These are phyloP conservation scores for Chlamydomonas urium DNA, from an alignment of 139 green algal species.

Conservation along the genomic window DNA sequence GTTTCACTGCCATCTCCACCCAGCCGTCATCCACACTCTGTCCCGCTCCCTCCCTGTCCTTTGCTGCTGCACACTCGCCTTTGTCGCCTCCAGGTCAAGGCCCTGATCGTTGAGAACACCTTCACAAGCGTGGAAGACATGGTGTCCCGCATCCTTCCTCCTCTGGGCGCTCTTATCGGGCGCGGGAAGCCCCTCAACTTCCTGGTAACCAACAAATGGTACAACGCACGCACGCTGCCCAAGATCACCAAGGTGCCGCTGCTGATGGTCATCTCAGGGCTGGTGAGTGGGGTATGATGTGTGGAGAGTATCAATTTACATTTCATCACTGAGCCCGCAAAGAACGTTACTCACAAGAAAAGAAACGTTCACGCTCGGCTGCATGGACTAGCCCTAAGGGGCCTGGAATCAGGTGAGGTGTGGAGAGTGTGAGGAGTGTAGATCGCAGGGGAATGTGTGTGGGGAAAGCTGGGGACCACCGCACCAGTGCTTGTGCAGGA, in stretches of 20 bases:
- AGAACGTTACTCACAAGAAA: not conserved
- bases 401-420: too few species aligned
- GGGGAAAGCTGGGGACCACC: too few species aligned
- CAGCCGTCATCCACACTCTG: slow-evolving; percentile 2
- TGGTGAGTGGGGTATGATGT: not conserved
- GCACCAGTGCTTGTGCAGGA: too few species aligned
- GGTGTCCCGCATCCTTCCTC: slow-evolving; percentile 38
- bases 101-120: slow-evolving; percentile 82
- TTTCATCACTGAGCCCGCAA: too few species aligned
- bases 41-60: not conserved
- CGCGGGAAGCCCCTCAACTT: slow-evolving; percentile 67
- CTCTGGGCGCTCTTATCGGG: slow-evolving; percentile 44
- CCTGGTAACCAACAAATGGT: slow-evolving; percentile 51
- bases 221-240: not conserved
- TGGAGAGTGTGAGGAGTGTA: too few species aligned
- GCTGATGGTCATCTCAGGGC: slow-evolving; percentile 13
- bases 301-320: too few species aligned
- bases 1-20: not conserved
- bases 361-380: not conserved
- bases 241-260: slow-evolving; percentile 7
- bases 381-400: too few species aligned
- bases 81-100: slow-evolving; percentile 49
- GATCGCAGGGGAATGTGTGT: too few species aligned
- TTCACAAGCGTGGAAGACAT: slow-evolving; percentile 76
- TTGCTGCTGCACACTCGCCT: not conserved